Conservation (phyloP, 2,329 filamentous ascomycete genomes). For the Calonectria hongkongensis region DNA sequence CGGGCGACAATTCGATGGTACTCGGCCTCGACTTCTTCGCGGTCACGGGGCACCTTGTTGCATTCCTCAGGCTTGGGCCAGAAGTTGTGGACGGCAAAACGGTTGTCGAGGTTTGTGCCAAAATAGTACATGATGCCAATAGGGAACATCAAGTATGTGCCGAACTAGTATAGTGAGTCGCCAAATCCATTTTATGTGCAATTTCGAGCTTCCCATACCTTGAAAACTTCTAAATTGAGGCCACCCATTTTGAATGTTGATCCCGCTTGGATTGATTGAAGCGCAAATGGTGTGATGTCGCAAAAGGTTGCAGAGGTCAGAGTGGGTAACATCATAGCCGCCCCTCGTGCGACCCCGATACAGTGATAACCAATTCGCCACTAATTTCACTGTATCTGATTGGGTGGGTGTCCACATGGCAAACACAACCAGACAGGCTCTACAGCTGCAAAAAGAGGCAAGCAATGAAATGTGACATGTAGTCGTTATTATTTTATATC, state of each 20-base stretch:
- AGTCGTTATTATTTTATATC: constrained; percentile 35
- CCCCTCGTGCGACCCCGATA: constrained; percentile 51
- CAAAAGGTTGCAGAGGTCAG: constrained; percentile 43
- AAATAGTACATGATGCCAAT: constrained; percentile 99
- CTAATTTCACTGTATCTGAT: constrained; percentile 43
- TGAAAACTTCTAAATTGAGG: constrained; percentile 95
- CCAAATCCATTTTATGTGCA: neutral
- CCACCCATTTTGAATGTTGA: constrained; percentile 76
- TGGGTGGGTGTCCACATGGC: constrained; percentile 40
- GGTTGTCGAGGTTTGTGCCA: constrained; percentile 95
- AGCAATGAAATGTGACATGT: constrained; percentile 14
- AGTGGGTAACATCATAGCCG: constrained; percentile 43
- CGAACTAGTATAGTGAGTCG: constrained; percentile 78
- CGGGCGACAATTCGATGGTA: constrained; percentile 80
- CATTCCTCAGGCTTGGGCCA: constrained; percentile 91
- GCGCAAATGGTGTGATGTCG: constrained; percentile 40
- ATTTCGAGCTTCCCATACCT: constrained; percentile 72
- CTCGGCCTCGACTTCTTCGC: constrained; percentile 89
- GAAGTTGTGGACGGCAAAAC: constrained; percentile 92
- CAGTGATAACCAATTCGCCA: constrained; percentile 45
- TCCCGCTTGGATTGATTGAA: constrained; percentile 24
- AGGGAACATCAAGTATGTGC: constrained; percentile 98
- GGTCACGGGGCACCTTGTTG: constrained; percentile 84
- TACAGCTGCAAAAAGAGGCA: too few species aligned
- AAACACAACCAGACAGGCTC: neutral